Evolutionary conservation across 202 grass and related monocot genomes (phyloP).

Genomic region (Eragrostis tef): DNA sequence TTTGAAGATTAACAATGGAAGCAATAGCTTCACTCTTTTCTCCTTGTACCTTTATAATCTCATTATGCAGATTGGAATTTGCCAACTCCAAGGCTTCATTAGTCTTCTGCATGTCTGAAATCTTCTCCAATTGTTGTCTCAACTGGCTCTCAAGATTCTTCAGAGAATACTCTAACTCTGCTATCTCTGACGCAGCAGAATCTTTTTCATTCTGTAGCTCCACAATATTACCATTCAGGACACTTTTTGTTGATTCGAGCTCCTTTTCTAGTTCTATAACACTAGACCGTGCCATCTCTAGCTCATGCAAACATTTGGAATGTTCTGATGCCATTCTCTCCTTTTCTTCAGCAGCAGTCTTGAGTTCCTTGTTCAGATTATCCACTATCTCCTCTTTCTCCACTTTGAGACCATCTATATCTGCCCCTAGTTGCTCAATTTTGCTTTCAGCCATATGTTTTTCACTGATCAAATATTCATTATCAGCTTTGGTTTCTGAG

Average conservation of each 20-base stretch:
- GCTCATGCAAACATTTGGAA: slow-evolving; percentile 54
- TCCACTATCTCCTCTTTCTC: slow-evolving; percentile 52
- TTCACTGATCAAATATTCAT: slow-evolving; percentile 41
- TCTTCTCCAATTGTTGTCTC: slow-evolving; percentile 37
- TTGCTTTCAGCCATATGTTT: slow-evolving; percentile 50
- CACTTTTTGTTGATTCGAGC: slow-evolving; percentile 54
- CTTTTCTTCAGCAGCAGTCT: slow-evolving; percentile 51
- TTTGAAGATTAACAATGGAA: slow-evolving; percentile 50
- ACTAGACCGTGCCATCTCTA: slow-evolving; percentile 42
- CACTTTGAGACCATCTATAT: slow-evolving; percentile 38
- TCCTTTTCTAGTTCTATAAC: slow-evolving; percentile 54
- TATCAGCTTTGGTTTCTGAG: slow-evolving; percentile 48
- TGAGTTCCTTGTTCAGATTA: slow-evolving; percentile 49
- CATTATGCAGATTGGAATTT: slow-evolving; percentile 55
- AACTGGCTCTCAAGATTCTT: slow-evolving; percentile 56
- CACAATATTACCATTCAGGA: slow-evolving; percentile 56
- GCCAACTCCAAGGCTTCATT: slow-evolving; percentile 41
- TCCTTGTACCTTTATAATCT: slow-evolving; percentile 45
- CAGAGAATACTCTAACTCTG: slow-evolving; percentile 51
- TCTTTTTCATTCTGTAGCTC: slow-evolving; percentile 52
- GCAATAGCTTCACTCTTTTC: slow-evolving; percentile 55
- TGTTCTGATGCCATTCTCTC: slow-evolving; percentile 49
- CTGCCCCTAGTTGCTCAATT: slow-evolving; percentile 35
- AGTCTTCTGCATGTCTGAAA: slow-evolving; percentile 49
- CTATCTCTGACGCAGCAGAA: slow-evolving; percentile 42